Percentiles rank a stretch among this genome's conserved stretches.
Conservation (phyloP, 2,329 filamentous ascomycete genomes). For the Acrodontium crateriforme region DNA sequence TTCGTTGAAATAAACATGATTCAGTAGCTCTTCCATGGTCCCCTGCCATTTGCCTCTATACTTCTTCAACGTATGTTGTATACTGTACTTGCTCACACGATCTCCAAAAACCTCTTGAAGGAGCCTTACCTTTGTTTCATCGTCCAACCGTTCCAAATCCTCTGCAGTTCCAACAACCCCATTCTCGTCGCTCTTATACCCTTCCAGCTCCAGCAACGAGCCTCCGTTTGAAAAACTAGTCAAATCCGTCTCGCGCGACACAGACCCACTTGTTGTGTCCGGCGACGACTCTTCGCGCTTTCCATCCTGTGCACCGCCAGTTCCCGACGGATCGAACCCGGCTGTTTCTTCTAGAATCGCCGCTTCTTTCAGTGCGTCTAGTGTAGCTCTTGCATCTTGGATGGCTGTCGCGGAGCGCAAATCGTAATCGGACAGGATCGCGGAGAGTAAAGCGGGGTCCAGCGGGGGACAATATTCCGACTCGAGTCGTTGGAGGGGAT, state of each 20-base stretch:
- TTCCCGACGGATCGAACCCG: constrained; percentile 66
- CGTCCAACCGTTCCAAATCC: constrained; percentile 31
- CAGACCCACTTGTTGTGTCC: constrained; percentile 23
- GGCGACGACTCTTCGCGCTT: constrained; percentile 21
- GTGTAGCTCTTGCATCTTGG: constrained; percentile 40
- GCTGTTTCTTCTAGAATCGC: constrained; percentile 56
- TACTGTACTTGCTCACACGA: constrained; percentile 47
- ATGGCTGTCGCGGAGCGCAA: constrained; percentile 40
- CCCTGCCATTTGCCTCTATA: constrained; percentile 51
- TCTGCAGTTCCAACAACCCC: constrained; percentile 15
- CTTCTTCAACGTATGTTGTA: constrained; percentile 54
- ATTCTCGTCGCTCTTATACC: constrained; percentile 9
- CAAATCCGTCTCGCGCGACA: constrained; percentile 35
- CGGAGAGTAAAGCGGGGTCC: constrained; percentile 63
- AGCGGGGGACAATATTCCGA: constrained; percentile 59
- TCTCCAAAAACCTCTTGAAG: constrained; percentile 60
- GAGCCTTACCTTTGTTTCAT: constrained; percentile 47
- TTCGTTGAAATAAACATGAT: constrained; percentile 62
- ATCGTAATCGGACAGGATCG: constrained; percentile 63
- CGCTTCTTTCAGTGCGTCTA: constrained; percentile 52
- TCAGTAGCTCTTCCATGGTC: constrained; percentile 69
- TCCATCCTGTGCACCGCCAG: constrained; percentile 33
- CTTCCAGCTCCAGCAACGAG: constrained; percentile 20
- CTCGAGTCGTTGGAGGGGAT: constrained; percentile 28
- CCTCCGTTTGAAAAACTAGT: constrained; percentile 37